phyloP scores from a whole-genome alignment of 2,329 filamentous ascomycete species.

The Claviceps lovelessii region DNA sequence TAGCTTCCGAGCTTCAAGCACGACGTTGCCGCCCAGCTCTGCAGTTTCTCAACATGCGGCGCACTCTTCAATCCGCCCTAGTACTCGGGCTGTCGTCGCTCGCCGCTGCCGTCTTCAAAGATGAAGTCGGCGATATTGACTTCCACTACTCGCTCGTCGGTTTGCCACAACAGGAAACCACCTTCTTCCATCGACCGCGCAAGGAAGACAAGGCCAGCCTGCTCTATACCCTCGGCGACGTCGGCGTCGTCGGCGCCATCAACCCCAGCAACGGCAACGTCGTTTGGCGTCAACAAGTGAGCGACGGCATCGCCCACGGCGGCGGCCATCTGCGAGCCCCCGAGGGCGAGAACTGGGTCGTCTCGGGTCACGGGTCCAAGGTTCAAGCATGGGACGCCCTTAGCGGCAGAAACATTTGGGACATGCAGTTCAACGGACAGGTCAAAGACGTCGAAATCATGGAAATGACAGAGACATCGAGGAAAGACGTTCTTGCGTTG shows the following conservation, averaged over 20 bases:
- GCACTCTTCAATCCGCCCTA: constrained; percentile 21
- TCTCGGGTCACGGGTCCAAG: constrained; percentile 54
- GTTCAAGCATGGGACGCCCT: constrained; percentile 74
- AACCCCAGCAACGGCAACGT: constrained; percentile 75
- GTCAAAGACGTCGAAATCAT: constrained; percentile 64
- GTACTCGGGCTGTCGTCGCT: constrained; percentile 26
- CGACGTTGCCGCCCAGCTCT: constrained; percentile 2
- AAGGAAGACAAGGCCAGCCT: constrained; percentile 72
- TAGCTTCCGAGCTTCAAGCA: not conserved
- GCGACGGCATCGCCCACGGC: constrained; percentile 32
- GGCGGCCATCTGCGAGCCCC: constrained; percentile 51
- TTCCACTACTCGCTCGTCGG: constrained; percentile 87
- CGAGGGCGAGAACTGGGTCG: constrained; percentile 64
- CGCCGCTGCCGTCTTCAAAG: constrained; percentile 59
- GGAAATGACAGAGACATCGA: constrained; percentile 47
- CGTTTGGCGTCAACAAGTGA: constrained; percentile 71
- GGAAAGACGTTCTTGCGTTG: constrained; percentile 60
- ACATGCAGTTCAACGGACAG: constrained; percentile 40
- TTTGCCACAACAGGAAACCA: constrained; percentile 64
- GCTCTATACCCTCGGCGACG: constrained; percentile 79
- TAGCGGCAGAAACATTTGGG: constrained; percentile 69
- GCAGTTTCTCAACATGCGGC: constrained; percentile 18
- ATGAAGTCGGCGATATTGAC: constrained; percentile 85
- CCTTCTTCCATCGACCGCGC: constrained; percentile 86
- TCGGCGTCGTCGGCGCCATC: constrained; percentile 70